Percentiles rank a stretch among this genome's conserved stretches.
phyloP scores from a whole-genome alignment of 2,329 filamentous ascomycete species.

The Fusarium phyllophilum region DNA sequence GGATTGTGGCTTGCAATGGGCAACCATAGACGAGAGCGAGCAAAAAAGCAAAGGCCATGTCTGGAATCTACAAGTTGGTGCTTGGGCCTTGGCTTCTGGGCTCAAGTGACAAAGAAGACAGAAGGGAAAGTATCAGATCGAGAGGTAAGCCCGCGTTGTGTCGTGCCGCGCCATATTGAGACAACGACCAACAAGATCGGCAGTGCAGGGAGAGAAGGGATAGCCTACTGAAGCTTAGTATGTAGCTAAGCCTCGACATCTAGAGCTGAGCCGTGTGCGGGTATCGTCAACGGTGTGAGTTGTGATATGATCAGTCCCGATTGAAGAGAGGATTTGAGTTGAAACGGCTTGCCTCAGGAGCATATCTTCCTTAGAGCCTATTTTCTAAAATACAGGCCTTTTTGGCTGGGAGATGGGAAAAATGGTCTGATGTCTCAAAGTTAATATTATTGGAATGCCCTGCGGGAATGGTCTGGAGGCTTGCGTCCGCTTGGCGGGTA shows the following conservation, averaged over 20 bases:
- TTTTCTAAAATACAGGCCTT: neutral
- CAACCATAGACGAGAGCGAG: constrained; percentile 9
- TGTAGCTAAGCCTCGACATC: neutral
- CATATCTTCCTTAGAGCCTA: neutral
- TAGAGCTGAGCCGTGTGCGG: neutral
- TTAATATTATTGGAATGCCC: constrained; percentile 22
- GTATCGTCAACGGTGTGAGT: neutral
- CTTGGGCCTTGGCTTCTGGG: constrained; percentile 9
- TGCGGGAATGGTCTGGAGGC: neutral
- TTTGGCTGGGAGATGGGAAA: neutral
- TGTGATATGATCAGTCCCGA: neutral
- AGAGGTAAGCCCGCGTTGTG: constrained; percentile 15
- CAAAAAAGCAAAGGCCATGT: neutral
- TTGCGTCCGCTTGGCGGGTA: constrained; percentile 1
- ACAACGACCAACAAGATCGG: constrained; percentile 19
- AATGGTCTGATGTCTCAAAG: constrained; percentile 9
- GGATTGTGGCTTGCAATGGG: constrained; percentile 20
- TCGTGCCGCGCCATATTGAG: constrained; percentile 18
- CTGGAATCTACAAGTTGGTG: constrained; percentile 6
- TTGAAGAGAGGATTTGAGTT: neutral
- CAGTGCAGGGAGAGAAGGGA: constrained; percentile 2
- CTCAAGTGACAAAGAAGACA: constrained; percentile 2
- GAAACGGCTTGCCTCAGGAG: constrained; percentile 6
- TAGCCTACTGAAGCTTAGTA: neutral
- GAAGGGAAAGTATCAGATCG: constrained; percentile 16